Percentiles rank a stretch among this genome's conserved stretches.
Conservation (phyloP, 2,329 filamentous ascomycete species). For the Clarireedia sp. region DNA sequence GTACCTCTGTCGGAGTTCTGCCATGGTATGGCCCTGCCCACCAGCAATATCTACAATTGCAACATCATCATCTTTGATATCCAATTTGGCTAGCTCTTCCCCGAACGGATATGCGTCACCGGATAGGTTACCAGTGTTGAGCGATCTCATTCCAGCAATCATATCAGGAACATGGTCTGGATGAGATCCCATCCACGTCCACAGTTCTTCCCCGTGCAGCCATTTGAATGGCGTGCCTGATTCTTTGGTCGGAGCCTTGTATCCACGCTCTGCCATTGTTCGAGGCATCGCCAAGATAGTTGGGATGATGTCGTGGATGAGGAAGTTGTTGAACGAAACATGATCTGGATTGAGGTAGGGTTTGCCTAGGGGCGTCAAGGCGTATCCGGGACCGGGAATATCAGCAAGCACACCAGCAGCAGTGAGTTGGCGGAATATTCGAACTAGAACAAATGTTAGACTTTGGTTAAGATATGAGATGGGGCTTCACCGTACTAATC, state of each 20-base stretch:
- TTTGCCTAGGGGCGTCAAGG: slow-evolving; percentile 14
- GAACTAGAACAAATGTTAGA: neutral
- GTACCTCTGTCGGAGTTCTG: too few relatives aligned
- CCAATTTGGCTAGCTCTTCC: too few relatives aligned
- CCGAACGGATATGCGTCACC: slow-evolving; percentile 18
- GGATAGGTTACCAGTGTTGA: slow-evolving; percentile 11
- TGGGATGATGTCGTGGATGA: slow-evolving; percentile 18
- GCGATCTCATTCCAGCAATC: slow-evolving; percentile 20
- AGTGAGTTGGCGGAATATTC: slow-evolving; percentile 13
- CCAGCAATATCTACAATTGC: too few relatives aligned
- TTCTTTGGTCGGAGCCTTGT: slow-evolving; percentile 22
- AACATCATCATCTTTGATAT: too few relatives aligned
- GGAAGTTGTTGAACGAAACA: slow-evolving; percentile 19
- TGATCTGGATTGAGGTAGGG: slow-evolving; percentile 12
- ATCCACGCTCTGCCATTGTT: slow-evolving; percentile 15
- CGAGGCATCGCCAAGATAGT: slow-evolving; percentile 20
- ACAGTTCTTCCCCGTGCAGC: slow-evolving; percentile 19
- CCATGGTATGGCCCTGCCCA: too few relatives aligned
- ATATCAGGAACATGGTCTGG: slow-evolving; percentile 20
- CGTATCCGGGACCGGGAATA: slow-evolving; percentile 11
- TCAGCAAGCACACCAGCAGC: slow-evolving; percentile 15
- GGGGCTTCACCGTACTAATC: slow-evolving; percentile 11
- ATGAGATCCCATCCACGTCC: slow-evolving; percentile 20
- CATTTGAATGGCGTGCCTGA: slow-evolving; percentile 20
- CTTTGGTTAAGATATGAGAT: neutral